Conservation (phyloP, 441 rosid species). For the Dalechampia spathulata region DNA sequence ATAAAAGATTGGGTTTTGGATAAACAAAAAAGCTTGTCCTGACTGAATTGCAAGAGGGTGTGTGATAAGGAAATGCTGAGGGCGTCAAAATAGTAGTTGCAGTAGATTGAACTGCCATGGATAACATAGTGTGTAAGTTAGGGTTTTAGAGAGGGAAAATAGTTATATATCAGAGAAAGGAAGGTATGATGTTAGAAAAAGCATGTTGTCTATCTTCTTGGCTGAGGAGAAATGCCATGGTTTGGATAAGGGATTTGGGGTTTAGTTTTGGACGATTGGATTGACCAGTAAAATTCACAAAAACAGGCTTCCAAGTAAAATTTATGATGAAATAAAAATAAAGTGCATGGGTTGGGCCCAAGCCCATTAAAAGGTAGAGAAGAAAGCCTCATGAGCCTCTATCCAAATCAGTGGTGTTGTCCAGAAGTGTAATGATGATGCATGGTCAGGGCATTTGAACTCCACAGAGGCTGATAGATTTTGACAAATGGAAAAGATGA, state of each 20-base stretch:
- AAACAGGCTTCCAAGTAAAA: too few species aligned
- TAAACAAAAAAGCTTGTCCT: constrained; percentile 11
- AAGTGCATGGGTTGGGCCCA: too few species aligned
- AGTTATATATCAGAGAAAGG: neutral
- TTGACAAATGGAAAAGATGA: too few species aligned
- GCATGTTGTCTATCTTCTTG: neutral
- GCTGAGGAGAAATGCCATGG: constrained; percentile 10
- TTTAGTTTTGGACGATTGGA: too few species aligned
- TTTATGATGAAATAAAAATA: too few species aligned
- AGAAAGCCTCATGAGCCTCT: too few species aligned
- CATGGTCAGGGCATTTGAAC: too few species aligned
- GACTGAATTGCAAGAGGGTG: constrained; percentile 13
- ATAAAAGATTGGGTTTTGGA: neutral
- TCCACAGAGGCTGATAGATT: too few species aligned
- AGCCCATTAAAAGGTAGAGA: too few species aligned
- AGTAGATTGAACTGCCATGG: constrained; percentile 41
- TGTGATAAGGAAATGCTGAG: constrained; percentile 22
- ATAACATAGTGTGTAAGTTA: constrained; percentile 25
- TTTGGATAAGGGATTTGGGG: constrained; percentile 36
- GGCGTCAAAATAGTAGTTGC: constrained; percentile 23
- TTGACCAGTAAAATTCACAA: too few species aligned
- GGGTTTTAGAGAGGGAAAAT: neutral
- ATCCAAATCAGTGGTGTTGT: too few species aligned
- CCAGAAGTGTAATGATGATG: too few species aligned
- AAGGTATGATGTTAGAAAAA: neutral